Percentiles rank a stretch among this genome's conserved stretches.
Conservation (phyloP, 2,329 filamentous ascomycete genomes). For the Trichoderma guizhouense region DNA sequence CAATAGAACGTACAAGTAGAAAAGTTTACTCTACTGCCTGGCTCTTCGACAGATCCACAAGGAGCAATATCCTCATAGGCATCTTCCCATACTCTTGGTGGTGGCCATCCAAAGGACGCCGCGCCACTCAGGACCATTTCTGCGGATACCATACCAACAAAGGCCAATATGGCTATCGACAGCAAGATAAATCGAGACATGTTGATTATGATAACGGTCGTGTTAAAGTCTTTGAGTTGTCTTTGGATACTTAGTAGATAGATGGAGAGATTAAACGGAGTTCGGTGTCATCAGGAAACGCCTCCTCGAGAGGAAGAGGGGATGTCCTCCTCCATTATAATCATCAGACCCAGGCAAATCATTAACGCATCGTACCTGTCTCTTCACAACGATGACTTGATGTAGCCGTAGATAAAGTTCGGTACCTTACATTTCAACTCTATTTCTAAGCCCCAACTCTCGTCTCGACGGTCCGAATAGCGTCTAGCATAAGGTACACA, state of each 20-base stretch:
- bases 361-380: not conserved
- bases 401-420: not conserved
- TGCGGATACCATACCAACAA: not conserved
- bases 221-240: not conserved
- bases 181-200: not conserved
- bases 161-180: not conserved
- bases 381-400: not conserved
- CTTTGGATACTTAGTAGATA: not conserved
- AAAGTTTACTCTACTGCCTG: not conserved
- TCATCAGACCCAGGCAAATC: not conserved
- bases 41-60: not conserved
- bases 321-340: not conserved
- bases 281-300: not conserved
- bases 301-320: not conserved
- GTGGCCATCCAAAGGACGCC: not conserved
- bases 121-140: not conserved
- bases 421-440: not conserved
- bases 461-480: not conserved
- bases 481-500: not conserved
- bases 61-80: not conserved
- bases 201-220: not conserved
- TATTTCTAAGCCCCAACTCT: not conserved
- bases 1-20: not conserved
- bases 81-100: not conserved
- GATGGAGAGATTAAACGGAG: not conserved